A percentile compares a stretch with the other conserved stretches of the same genome.
Evolutionary conservation across 768 basidiomycete genomes (phyloP).

Genomic region (Pulveroboletus ravenelii): DNA sequence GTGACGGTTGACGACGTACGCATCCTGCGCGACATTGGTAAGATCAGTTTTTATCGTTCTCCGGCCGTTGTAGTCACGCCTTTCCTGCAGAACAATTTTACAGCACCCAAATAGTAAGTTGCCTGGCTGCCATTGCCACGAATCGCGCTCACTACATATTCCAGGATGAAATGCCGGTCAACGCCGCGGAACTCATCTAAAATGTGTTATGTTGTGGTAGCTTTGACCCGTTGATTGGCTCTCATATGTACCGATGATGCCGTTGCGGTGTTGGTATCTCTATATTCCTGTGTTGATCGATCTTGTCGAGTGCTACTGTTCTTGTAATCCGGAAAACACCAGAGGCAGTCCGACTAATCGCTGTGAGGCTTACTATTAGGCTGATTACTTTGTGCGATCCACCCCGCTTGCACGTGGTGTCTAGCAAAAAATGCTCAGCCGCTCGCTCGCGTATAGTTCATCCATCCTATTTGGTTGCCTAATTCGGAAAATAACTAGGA

Average conservation of each 20-base stretch:
- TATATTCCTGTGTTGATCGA: constrained; percentile 5
- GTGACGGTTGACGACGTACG: constrained; percentile 95
- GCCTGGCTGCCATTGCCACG: constrained; percentile 1
- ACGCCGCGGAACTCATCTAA: constrained; percentile 95
- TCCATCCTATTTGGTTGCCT: background rate
- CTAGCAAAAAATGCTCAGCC: too few species aligned
- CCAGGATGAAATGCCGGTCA: constrained; percentile 98
- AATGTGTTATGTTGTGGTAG: background rate
- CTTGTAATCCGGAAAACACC: background rate
- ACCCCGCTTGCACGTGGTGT: background rate
- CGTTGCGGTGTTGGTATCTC: constrained; percentile 5
- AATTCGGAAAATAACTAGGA: too few species aligned
- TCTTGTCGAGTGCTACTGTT: constrained; percentile 1
- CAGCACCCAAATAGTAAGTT: constrained; percentile 82
- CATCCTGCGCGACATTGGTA: constrained; percentile 95
- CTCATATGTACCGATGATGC: constrained; percentile 9
- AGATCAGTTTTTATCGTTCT: constrained; percentile 23
- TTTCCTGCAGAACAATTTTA: constrained; percentile 81
- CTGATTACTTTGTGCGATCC: background rate
- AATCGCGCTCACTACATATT: constrained; percentile 21
- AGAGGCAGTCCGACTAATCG: background rate
- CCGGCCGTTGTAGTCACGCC: constrained; percentile 9
- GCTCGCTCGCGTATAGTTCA: too few species aligned
- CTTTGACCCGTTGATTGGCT: constrained; percentile 2
- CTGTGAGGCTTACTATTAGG: too few species aligned